Base-by-base conservation (phyloP, 352 stramenopile species). In the Blastocystis sp. region DNA sequence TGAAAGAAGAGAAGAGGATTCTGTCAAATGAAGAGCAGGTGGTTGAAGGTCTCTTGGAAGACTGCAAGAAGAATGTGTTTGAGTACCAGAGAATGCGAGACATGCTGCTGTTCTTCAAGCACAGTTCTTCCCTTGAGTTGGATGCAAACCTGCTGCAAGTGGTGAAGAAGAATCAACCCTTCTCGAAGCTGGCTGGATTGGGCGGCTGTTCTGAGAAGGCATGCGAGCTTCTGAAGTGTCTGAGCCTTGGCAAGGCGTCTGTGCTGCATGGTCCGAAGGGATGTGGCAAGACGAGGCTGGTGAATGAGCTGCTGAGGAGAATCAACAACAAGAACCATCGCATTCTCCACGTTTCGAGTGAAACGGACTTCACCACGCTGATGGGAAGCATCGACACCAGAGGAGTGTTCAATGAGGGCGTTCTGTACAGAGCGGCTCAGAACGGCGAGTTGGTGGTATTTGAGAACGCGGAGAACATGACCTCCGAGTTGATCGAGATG, bases 391-490 rank as follows among this genome's bases (percentile, higher is more conserved):
- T 40, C 3, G 60, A 70, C 40, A 45, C 48, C 17, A 59, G 54
- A 28, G 76, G 76, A 17, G 4, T 11, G 6, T 14, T 45, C 40
- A 69, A 87, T 0, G 57, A 69, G 19, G 59, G 64, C 17, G n/a
- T 87, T 77, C 19, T 87, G 40, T 76, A 45, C 11, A 4, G 17
- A 54, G 57, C 52, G 19, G 40, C 82, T 11, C 60, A 81, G 34
- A 87, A 87, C 14, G 76, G 76, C 7, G 24, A 70, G 9, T 14
- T 87, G 24, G 24, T 87, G 28, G 54, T 87, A 0, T 87, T 87
- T 61, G 76, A 87, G 10, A 87, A 87, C 42, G 76, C 76, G 1
- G 60, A 87, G 38, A 77, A 87, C 40, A 54, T 87, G 24, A 60
- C 76, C 0, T 34, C 10, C n/a, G 76, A 87, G 34, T n/a, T 87